A percentile compares a stretch with the other conserved stretches of the same genome.
Evolutionary conservation across 2,329 filamentous ascomycete species (phyloP).

Genomic region (Canariomyces notabilis): DNA sequence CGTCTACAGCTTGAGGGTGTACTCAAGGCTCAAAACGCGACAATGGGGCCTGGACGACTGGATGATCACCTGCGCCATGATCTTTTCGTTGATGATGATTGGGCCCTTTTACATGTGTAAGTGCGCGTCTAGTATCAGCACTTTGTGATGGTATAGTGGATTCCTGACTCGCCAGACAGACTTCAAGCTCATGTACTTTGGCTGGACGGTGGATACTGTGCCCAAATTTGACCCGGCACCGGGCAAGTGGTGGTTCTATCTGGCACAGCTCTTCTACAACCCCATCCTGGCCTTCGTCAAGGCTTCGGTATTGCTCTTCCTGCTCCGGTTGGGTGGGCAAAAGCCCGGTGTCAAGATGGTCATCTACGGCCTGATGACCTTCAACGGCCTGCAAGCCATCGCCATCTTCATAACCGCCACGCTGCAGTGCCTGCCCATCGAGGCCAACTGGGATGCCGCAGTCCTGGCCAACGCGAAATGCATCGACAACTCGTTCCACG

Average conservation of each 20-base stretch:
- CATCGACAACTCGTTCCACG: conserved; percentile 33
- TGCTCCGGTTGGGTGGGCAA: conserved; percentile 28
- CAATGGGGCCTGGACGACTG: conserved; percentile 27
- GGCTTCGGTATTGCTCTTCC: conserved; percentile 30
- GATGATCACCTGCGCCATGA: conserved; percentile 23
- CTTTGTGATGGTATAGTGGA: too few relatives aligned
- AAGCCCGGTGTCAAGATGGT: conserved; percentile 23
- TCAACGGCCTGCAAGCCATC: conserved; percentile 27
- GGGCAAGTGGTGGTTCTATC: conserved; percentile 27
- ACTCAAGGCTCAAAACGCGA: conserved; percentile 17
- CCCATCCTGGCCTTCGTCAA: conserved; percentile 32
- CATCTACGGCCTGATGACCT: conserved; percentile 26
- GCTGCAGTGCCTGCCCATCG: conserved; percentile 38
- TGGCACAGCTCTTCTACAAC: conserved; percentile 32
- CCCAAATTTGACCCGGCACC: conserved; percentile 19
- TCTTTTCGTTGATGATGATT: conserved; percentile 22
- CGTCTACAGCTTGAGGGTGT: conserved; percentile 17
- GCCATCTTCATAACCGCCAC: conserved; percentile 30
- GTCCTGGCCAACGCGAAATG: conserved; percentile 31
- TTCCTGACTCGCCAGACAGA: conserved; percentile 11
- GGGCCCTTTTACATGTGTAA: conserved; percentile 21
- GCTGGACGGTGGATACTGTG: conserved; percentile 19
- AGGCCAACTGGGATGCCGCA: conserved; percentile 39
- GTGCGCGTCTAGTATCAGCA: too few relatives aligned
- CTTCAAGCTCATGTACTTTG: conserved; percentile 27